Evolutionary conservation across 192 early-diverging fungal species (phyloP).

Genomic region (Coemansia sp.): DNA sequence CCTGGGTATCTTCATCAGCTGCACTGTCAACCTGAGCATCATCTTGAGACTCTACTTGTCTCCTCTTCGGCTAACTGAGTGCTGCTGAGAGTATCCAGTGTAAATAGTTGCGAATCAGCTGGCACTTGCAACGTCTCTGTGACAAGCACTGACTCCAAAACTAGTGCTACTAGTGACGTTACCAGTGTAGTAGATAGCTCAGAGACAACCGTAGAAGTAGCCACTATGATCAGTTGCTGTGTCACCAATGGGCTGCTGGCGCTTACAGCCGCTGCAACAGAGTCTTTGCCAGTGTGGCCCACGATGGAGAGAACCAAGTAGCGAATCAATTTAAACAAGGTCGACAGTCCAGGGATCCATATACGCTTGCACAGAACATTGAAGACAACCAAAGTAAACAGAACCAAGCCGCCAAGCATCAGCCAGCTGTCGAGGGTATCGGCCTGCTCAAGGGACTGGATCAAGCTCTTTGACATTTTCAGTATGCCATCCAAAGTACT

Average conservation of each 20-base stretch:
- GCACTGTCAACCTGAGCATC: too few species aligned
- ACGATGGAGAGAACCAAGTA: conserved; percentile 22
- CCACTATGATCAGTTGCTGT: background rate
- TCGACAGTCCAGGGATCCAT: conserved; percentile 52
- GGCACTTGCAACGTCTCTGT: background rate
- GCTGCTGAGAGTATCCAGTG: background rate
- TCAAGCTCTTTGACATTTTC: conserved; percentile 34
- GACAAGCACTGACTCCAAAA: background rate
- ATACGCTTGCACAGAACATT: conserved; percentile 52
- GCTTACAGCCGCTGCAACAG: background rate
- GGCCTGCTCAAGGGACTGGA: conserved; percentile 42
- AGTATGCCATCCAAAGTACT: conserved; percentile 39
- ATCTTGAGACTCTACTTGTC: background rate
- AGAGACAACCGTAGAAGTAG: background rate
- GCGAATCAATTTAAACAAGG: conserved; percentile 21
- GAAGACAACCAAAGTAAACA: conserved; percentile 42
- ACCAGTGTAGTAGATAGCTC: background rate
- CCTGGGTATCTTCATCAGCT: too few species aligned
- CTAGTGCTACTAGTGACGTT: background rate
- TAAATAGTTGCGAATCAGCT: background rate
- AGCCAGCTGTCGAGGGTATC: conserved; percentile 51
- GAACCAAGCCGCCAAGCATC: conserved; percentile 45
- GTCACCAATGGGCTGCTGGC: conserved; percentile 2
- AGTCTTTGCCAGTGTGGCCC: background rate
- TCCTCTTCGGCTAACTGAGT: background rate